Conservation (phyloP, 108 stramenopile species). For the Phaeodactylum tricornutum region DNA sequence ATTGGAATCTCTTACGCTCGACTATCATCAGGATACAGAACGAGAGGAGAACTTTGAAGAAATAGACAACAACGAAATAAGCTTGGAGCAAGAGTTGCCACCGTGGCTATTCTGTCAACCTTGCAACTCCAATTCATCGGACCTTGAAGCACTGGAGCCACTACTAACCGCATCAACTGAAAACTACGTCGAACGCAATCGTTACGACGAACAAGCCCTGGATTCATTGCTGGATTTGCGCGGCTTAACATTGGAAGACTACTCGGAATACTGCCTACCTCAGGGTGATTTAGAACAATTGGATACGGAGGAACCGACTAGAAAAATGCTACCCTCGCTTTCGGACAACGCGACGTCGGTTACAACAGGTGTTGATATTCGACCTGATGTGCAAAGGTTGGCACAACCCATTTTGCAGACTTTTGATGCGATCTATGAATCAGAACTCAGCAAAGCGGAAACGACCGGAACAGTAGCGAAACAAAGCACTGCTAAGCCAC, state of each 20-base stretch:
- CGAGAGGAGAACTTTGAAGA: not conserved
- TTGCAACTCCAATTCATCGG: not conserved
- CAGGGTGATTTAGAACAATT: not conserved
- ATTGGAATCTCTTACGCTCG: no score
- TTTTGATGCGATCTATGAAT: not conserved
- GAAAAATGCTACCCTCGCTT: not conserved
- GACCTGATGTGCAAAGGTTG: not conserved
- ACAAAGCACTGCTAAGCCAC: not conserved
- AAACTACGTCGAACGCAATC: no score
- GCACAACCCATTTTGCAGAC: not conserved
- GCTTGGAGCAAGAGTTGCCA: not conserved
- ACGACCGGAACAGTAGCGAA: no score
- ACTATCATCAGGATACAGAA: no score
- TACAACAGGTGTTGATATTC: no score
- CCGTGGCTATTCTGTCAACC: not conserved
- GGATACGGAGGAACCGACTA: not conserved
- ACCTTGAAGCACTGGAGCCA: no score
- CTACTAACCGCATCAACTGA: no score
- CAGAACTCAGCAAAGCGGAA: no score
- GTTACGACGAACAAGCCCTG: no score
- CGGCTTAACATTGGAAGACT: no score
- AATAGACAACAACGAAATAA: no score
- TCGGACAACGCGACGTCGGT: not conserved
- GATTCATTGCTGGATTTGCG: no score
- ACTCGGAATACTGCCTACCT: not conserved